Evolutionary conservation across 2,329 filamentous ascomycete species (phyloP).

Genomic region (Scopulariopsis brevicaulis): DNA sequence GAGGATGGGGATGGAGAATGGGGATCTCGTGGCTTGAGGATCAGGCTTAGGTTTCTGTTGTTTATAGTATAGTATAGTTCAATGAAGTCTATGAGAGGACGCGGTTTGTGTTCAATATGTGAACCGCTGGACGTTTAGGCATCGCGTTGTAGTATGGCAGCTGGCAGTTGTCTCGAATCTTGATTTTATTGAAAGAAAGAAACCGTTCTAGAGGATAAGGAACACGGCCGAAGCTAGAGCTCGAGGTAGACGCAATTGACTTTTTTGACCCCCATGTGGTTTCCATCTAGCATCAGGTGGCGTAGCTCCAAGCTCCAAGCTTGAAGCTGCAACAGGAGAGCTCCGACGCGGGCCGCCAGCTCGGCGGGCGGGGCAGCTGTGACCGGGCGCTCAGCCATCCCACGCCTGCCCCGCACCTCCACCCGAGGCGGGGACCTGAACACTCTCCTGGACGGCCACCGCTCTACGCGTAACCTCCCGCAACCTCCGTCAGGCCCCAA

Average conservation of each 20-base stretch:
- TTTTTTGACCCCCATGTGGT: background rate
- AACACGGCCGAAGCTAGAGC: background rate
- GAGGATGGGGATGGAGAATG: background rate
- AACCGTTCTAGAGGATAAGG: background rate
- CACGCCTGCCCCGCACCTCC: background rate
- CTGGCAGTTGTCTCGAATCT: background rate
- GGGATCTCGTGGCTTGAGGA: background rate
- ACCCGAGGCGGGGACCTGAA: background rate
- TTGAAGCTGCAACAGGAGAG: background rate
- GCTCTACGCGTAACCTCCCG: background rate
- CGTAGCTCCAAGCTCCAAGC: background rate
- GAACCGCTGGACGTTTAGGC: too few relatives aligned
- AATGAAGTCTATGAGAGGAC: background rate
- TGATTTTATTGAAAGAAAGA: background rate
- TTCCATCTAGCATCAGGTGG: background rate
- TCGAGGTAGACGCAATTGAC: background rate
- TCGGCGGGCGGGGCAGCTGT: too few relatives aligned
- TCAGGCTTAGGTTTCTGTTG: background rate
- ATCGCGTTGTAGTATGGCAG: background rate
- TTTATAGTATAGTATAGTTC: background rate
- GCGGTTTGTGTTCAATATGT: too few relatives aligned
- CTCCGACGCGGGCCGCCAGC: background rate
- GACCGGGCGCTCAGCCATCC: too few relatives aligned
- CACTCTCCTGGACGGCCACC: background rate
- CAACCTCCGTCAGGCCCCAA: background rate